These are phyloP conservation scores for Allium cepa DNA, from an alignment of 106 monocot genomes.

Conservation along the genomic window DNA sequence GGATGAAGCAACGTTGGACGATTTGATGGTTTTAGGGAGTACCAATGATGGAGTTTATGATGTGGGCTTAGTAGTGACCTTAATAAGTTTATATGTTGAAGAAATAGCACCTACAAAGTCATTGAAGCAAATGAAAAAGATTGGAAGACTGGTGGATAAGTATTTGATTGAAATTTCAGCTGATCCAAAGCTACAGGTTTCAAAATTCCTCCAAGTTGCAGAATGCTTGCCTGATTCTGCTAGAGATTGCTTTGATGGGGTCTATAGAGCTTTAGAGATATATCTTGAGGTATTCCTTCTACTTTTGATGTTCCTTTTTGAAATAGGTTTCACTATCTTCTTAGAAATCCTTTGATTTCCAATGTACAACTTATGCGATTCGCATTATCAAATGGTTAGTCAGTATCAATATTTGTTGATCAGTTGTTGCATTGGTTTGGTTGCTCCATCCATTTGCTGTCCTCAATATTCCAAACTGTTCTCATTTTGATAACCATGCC, in stretches of 20 bases:
- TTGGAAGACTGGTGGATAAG: conserved; percentile 75
- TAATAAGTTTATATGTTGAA: conserved; percentile 73
- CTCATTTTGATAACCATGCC: too few species aligned
- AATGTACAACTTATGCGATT: too few species aligned
- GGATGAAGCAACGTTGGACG: conserved; percentile 79
- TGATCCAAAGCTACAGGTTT: conserved; percentile 65
- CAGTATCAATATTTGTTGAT: too few species aligned
- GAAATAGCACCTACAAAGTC: conserved; percentile 21
- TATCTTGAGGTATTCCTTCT: conserved; percentile 55
- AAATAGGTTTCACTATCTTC: too few species aligned
- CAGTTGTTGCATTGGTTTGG: too few species aligned
- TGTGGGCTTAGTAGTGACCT: conserved; percentile 75
- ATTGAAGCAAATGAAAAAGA: conserved; percentile 72
- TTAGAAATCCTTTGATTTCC: too few species aligned
- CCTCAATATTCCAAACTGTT: too few species aligned
- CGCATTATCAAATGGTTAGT: too few species aligned
- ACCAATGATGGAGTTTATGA: conserved; percentile 60
- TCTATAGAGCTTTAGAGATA: conserved; percentile 90
- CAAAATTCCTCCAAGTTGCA: conserved; percentile 65
- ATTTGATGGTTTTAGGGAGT: conserved; percentile 59
- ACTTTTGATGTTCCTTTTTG: too few species aligned
- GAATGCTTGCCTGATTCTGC: conserved; percentile 88
- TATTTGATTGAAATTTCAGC: conserved; percentile 88
- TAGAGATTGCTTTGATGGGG: conserved; percentile 81
- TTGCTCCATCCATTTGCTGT: too few species aligned